A percentile compares a stretch with the other conserved stretches of the same genome.
Evolutionary conservation across 805 yeast species (phyloP).

Genomic region (Yamadazyma insecticola): DNA sequence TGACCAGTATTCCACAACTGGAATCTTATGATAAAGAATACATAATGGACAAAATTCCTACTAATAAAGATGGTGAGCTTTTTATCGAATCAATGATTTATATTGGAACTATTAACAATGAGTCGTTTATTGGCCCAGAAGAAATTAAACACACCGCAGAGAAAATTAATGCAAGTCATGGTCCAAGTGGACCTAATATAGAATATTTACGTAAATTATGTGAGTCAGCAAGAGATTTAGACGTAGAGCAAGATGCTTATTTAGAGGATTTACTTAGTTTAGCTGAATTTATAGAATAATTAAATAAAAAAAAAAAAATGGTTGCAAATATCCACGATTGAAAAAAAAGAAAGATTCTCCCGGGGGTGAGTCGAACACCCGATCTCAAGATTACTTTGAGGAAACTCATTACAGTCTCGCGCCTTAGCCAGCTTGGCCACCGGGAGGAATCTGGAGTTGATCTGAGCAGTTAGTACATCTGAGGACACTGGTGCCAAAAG

Average conservation of each 20-base stretch:
- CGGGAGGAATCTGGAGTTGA: constrained; percentile 24
- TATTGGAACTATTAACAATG: constrained; percentile 78
- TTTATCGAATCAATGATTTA: constrained; percentile 60
- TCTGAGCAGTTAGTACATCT: not conserved
- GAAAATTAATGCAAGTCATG: constrained; percentile 51
- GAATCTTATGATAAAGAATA: constrained; percentile 3
- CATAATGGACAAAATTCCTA: constrained; percentile 7
- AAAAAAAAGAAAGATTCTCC: constrained; percentile 22
- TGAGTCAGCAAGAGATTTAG: constrained; percentile 35
- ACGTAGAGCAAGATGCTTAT: constrained; percentile 25
- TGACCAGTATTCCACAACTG: constrained; percentile 25
- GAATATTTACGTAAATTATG: constrained; percentile 63
- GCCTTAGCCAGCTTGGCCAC: constrained; percentile 44
- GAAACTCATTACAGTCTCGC: constrained; percentile 36
- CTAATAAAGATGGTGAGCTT: constrained; percentile 28
- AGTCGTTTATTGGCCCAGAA: constrained; percentile 85
- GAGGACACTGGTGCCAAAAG: not conserved
- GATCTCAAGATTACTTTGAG: constrained; percentile 37
- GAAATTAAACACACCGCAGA: constrained; percentile 52
- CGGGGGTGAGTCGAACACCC: constrained; percentile 45
- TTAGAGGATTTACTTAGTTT: constrained; percentile 27
- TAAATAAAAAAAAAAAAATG: constrained; percentile 1
- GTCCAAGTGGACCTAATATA: constrained; percentile 79
- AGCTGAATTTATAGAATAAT: constrained; percentile 7
- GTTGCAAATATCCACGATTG: not conserved